Percentiles rank a stretch among this genome's conserved stretches.
Evolutionary conservation across 2,329 filamentous ascomycete genomes (phyloP).

Genomic region (Colletotrichum sp.): DNA sequence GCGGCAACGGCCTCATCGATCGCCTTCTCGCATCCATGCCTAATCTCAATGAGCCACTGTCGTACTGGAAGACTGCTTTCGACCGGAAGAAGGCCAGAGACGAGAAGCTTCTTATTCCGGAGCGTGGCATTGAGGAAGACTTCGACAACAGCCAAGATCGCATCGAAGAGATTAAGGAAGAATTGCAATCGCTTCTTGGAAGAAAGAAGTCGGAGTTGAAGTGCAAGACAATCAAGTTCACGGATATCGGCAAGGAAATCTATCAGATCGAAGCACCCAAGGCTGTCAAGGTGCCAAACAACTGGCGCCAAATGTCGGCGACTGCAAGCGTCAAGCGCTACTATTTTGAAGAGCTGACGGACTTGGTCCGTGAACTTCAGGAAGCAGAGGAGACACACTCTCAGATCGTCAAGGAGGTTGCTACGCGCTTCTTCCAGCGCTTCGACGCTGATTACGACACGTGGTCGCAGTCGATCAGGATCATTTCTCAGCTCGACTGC

Average conservation of each 20-base stretch:
- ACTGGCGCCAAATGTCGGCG: slow-evolving; percentile 96
- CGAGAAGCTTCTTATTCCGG: slow-evolving; percentile 82
- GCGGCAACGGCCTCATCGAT: slow-evolving; percentile 84
- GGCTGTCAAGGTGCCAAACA: slow-evolving; percentile 80
- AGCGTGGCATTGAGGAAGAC: slow-evolving; percentile 86
- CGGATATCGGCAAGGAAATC: slow-evolving; percentile 93
- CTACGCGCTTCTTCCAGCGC: slow-evolving; percentile 80
- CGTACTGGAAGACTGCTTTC: slow-evolving; percentile 91
- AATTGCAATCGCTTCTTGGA: slow-evolving; percentile 74
- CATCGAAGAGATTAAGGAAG: slow-evolving; percentile 76
- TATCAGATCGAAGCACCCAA: slow-evolving; percentile 95
- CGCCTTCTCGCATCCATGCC: slow-evolving; percentile 87
- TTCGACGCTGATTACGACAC: slow-evolving; percentile 87
- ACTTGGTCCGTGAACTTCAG: slow-evolving; percentile 84
- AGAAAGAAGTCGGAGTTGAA: slow-evolving; percentile 76
- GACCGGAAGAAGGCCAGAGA: slow-evolving; percentile 81
- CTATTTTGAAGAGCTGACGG: slow-evolving; percentile 85
- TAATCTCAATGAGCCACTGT: slow-evolving; percentile 74
- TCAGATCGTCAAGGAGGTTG: slow-evolving; percentile 88
- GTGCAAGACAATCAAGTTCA: slow-evolving; percentile 74
- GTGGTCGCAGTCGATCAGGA: slow-evolving; percentile 90
- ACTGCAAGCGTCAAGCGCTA: slow-evolving; percentile 91
- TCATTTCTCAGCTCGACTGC: slow-evolving; percentile 92
- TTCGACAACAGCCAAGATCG: slow-evolving; percentile 84
- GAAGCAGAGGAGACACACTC: slow-evolving; percentile 94